These are phyloP conservation scores for Exutisphaerella laricina DNA, from an alignment of 2,329 filamentous ascomycete species.

Conservation along the genomic window DNA sequence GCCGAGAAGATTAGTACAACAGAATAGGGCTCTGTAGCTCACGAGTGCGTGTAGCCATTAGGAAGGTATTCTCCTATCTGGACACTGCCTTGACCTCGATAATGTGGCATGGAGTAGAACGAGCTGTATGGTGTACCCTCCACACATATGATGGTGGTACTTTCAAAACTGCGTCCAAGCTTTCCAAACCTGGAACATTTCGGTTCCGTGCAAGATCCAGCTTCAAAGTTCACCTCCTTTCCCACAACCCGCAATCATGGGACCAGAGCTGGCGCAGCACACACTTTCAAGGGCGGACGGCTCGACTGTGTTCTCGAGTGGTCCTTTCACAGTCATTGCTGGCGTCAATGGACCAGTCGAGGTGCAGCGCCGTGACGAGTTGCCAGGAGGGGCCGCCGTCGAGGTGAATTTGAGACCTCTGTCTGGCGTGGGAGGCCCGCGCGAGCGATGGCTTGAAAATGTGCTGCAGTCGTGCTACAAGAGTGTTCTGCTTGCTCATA, in stretches of 20 bases:
- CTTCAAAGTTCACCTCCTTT: no score
- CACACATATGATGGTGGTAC: no score
- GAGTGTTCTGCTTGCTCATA: conserved; percentile 67
- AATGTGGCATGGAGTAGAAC: no score
- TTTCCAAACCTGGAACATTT: no score
- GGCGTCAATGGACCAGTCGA: conserved; percentile 92
- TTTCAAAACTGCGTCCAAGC: no score
- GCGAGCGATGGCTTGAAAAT: conserved; percentile 69
- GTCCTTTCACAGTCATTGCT: conserved; percentile 74
- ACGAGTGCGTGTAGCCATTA: no score
- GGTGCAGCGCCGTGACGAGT: conserved; percentile 79
- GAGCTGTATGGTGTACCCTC: no score
- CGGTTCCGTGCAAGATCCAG: no score
- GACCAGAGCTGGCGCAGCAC: conserved; percentile 28
- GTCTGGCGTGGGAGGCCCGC: conserved; percentile 63
- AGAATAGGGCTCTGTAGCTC: no score
- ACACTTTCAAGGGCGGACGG: conserved; percentile 67
- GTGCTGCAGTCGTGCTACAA: conserved; percentile 66
- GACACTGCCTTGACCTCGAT: no score
- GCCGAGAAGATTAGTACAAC: no score
- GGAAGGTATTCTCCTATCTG: no score
- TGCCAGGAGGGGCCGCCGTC: conserved; percentile 82
- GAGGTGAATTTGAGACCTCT: conserved; percentile 87
- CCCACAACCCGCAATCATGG: conserved; percentile 15
- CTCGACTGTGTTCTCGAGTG: conserved; percentile 68